Percentiles rank a stretch among this genome's conserved stretches.
Conservation (phyloP, 2,329 filamentous ascomycete genomes). For the Aureobasidium melanogenum region DNA sequence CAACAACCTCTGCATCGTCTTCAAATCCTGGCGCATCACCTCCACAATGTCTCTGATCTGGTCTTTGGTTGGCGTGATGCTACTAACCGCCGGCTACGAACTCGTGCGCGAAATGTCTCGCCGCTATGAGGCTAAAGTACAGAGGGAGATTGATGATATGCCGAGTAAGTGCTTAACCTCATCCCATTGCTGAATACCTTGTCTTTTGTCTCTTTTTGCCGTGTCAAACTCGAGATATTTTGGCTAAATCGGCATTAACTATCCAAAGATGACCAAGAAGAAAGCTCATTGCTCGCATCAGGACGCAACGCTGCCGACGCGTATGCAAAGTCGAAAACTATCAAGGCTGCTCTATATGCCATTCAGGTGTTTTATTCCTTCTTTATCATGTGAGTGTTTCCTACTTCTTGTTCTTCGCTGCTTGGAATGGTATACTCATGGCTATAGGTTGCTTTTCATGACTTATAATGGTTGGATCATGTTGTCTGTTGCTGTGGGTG, state of each 20-base stretch:
- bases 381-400: constrained; percentile 84
- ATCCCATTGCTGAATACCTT: background rate
- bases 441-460: constrained; percentile 89
- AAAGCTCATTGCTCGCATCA: constrained; percentile 65
- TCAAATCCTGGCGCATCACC: constrained; percentile 79
- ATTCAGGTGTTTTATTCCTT: constrained; percentile 97
- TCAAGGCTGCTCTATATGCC: constrained; percentile 79
- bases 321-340: constrained; percentile 61
- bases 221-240: background rate
- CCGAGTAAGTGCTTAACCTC: constrained; percentile 27
- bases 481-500: constrained; percentile 79
- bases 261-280: constrained; percentile 30
- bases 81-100: constrained; percentile 88
- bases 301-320: constrained; percentile 58
- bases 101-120: constrained; percentile 68
- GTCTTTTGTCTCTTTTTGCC: background rate
- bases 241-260: background rate
- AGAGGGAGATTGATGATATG: constrained; percentile 38
- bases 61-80: constrained; percentile 73
- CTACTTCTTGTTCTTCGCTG: too few relatives aligned
- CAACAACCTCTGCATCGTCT: constrained; percentile 89
- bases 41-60: constrained; percentile 65
- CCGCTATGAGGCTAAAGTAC: constrained; percentile 58
- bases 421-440: background rate
- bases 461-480: constrained; percentile 99